Evolutionary conservation across 169 alveolate genomes (phyloP), one percentile per base, ranked within the genome.

Genomic region (Cryptosporidium ryanae): DNA sequence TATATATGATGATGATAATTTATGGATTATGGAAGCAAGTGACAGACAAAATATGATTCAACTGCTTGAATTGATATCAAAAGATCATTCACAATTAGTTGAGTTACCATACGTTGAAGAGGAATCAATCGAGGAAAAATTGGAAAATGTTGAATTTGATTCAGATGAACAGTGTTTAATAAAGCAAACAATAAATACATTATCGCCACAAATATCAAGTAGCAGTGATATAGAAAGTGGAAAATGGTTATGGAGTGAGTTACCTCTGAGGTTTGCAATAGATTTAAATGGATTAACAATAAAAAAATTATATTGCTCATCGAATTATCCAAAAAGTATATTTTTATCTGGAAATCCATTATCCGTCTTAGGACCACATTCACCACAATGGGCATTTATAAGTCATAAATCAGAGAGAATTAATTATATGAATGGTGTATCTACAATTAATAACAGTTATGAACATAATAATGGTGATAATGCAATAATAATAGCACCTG

Each of bases 381-480:
- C 87, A n/a, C 87, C 87, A 44, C 87, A 76, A 12, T 76, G 87
- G 87, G 68, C 87, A 57, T 76, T 21, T 76, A 76, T 76, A 54
- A 76, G 87, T 46, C 87, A 76, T 76, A 76, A 76, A 76, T 55
- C 71, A 29, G 87, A 76, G 23, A 76, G 87, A 43, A 44, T 55
- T 21, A 59, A 61, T 59, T 76, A 76, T 76, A 43, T 76, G 63
- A 76, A 76, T 76, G 87, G 87, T 1, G 64, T 76, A 23, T 59
- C 64, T 6, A 76, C 87, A 21, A 12, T 68, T 27, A 68, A 68
- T 55, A 52, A 52, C 13, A 52, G 27, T 52, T 68, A 48, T 54
- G 59, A 32, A 13, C 25, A 55, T 3, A 76, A 76, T 76, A 44
- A 43, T 17, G 76, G 65, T 23, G 87, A 76, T 76, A 64, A 38